Evolutionary conservation across 352 stramenopile genomes (phyloP).

Genomic region (Globisporangium splendens): DNA sequence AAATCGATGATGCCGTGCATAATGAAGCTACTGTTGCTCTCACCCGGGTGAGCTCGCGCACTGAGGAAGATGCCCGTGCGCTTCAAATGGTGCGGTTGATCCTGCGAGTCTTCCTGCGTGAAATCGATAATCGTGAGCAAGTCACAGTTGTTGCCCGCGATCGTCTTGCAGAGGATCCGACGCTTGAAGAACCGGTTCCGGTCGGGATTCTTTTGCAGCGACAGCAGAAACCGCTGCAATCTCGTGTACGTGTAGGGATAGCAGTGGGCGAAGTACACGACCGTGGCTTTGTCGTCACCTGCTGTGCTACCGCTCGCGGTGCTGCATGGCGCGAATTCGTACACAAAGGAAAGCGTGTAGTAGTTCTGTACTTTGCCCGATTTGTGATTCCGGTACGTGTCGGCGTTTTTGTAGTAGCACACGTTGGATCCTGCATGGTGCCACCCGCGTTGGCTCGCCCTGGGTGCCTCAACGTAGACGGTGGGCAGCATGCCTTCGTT

Average conservation of each 20-base stretch:
- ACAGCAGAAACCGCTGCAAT: conserved; percentile 50
- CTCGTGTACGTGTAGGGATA: conserved; percentile 86
- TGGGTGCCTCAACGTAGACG: conserved; percentile 43
- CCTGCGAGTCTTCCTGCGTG: conserved; percentile 39
- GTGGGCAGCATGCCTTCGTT: conserved; percentile 85
- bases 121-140: conserved; percentile 88
- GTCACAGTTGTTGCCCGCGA: conserved; percentile 85
- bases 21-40: conserved; percentile 88
- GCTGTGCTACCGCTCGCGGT: neutral
- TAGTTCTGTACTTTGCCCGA: conserved; percentile 45
- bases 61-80: conserved; percentile 76
- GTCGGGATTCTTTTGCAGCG: conserved; percentile 51
- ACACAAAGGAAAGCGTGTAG: conserved; percentile 80
- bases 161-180: conserved; percentile 72
- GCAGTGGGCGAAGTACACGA: conserved; percentile 76
- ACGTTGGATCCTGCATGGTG: conserved; percentile 65
- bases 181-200: conserved; percentile 47
- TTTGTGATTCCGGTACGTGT: conserved; percentile 58
- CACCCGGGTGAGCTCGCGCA: conserved; percentile 83
- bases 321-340: conserved; percentile 31
- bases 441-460: conserved; percentile 41
- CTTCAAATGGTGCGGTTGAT: conserved; percentile 11
- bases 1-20: conserved; percentile 90
- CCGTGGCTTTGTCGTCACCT: conserved; percentile 21
- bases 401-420: conserved; percentile 82